Percentiles rank a stretch among this genome's conserved stretches.
These are phyloP conservation scores for Bombardia bombarda DNA, from an alignment of 495 filamentous ascomycete species.

Conservation along the genomic window DNA sequence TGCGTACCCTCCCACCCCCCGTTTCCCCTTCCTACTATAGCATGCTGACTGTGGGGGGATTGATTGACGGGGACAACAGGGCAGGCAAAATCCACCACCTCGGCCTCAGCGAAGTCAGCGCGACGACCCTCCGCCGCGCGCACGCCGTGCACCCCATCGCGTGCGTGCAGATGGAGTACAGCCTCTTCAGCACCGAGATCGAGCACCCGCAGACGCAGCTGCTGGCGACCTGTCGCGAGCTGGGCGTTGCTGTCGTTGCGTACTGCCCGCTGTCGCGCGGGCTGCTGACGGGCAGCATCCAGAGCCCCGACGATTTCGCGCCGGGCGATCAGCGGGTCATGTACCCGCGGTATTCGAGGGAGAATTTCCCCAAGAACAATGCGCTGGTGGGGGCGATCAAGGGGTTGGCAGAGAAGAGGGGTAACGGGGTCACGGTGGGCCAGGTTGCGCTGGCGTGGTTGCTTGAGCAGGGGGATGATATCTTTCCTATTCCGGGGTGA, in stretches of 20 bases:
- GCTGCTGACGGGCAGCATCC: slow-evolving; percentile 57
- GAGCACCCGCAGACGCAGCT: slow-evolving; percentile 50
- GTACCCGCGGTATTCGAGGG: slow-evolving; percentile 58
- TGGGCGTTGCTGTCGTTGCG: slow-evolving; percentile 65
- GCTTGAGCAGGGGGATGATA: slow-evolving; percentile 42
- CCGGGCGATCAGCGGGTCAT: slow-evolving; percentile 35
- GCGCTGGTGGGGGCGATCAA: slow-evolving; percentile 59
- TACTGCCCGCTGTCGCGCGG: slow-evolving; percentile 43
- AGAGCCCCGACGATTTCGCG: slow-evolving; percentile 53
- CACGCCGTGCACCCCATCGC: slow-evolving; percentile 59
- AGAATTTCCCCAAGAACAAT: slow-evolving; percentile 63
- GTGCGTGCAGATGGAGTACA: slow-evolving; percentile 74
- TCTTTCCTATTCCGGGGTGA: slow-evolving; percentile 54
- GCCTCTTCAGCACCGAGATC: slow-evolving; percentile 56
- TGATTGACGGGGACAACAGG: slow-evolving; percentile 42
- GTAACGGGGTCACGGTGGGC: slow-evolving; percentile 45
- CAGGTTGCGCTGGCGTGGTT: slow-evolving; percentile 52
- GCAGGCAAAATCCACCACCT: slow-evolving; percentile 73
- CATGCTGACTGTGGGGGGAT: slow-evolving; percentile 18
- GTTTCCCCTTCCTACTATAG: too few relatives aligned
- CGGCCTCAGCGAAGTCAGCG: slow-evolving; percentile 62
- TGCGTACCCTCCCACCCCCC: too few relatives aligned
- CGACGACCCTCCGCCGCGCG: slow-evolving; percentile 65
- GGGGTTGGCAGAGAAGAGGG: slow-evolving; percentile 58
- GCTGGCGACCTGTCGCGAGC: slow-evolving; percentile 59